phyloP scores from a whole-genome alignment of 768 basidiomycete genomes.

The Boletus vinaceobasis region DNA sequence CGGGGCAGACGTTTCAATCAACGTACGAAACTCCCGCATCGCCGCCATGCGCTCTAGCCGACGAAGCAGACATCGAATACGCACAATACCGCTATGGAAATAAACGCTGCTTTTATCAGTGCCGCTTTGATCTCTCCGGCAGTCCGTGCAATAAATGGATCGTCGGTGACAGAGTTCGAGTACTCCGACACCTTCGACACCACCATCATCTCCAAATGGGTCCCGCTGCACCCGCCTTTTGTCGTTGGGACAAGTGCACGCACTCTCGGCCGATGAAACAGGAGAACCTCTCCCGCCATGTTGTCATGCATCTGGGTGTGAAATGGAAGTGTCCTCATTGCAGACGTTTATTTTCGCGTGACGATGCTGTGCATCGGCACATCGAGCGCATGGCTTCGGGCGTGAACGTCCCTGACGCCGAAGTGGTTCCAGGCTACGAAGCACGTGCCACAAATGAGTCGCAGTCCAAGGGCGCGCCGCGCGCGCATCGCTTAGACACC shows the following conservation, averaged over 20 bases:
- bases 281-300: conserved; percentile 31
- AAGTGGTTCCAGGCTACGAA: conserved; percentile 19
- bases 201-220: conserved; percentile 20
- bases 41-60: not conserved
- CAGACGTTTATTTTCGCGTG: conserved; percentile 26
- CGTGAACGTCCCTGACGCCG: conserved; percentile 22
- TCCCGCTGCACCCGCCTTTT: conserved; percentile 10
- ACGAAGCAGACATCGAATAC: conserved; percentile 23
- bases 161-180: conserved; percentile 23
- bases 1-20: not conserved
- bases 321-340: conserved; percentile 31
- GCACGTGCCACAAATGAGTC: conserved; percentile 12
- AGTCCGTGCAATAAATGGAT: conserved; percentile 26
- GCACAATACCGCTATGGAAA: conserved; percentile 18
- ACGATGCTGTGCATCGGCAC: conserved; percentile 32
- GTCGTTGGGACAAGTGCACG: conserved; percentile 26
- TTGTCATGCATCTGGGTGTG: conserved; percentile 28
- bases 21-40: not conserved
- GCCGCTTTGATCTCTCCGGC: conserved; percentile 24
- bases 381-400: conserved; percentile 27
- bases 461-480: not conserved
- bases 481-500: conserved; percentile 4
- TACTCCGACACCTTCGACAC: conserved; percentile 28
- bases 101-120: conserved; percentile 20
- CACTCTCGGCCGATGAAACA: conserved; percentile 27